These are phyloP conservation scores for Silybum marianum DNA, from an alignment of 129 eudicot genomes.

Conservation along the genomic window DNA sequence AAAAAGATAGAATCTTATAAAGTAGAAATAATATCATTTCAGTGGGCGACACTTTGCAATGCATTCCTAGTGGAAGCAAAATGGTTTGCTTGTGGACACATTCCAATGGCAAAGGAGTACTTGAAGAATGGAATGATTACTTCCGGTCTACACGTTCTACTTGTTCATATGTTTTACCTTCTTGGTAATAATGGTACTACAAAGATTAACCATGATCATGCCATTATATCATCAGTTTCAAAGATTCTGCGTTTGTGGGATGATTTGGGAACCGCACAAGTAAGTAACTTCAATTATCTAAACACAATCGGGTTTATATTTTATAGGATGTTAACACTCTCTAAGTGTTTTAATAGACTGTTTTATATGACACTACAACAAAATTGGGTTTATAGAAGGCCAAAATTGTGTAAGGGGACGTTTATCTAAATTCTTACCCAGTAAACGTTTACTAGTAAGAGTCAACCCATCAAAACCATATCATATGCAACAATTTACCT, in stretches of 20 bases:
- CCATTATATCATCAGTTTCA: constrained; percentile 36
- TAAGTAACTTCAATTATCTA: neutral
- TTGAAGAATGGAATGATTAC: constrained; percentile 45
- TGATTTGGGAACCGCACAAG: constrained; percentile 34
- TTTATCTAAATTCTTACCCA: too few relatives aligned
- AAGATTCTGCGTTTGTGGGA: constrained; percentile 53
- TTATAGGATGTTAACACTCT: too few relatives aligned
- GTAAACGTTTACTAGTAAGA: too few relatives aligned
- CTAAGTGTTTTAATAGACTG: too few relatives aligned
- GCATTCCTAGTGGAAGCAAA: constrained; percentile 59
- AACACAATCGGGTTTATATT: too few relatives aligned
- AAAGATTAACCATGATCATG: constrained; percentile 19
- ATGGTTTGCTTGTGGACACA: constrained; percentile 43
- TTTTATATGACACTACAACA: neutral
- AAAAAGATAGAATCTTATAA: neutral
- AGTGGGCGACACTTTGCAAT: constrained; percentile 52
- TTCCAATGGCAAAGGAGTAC: constrained; percentile 46
- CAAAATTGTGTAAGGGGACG: too few relatives aligned
- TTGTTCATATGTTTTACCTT: constrained; percentile 46
- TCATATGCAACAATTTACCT: too few relatives aligned
- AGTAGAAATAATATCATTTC: neutral
- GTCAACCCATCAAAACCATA: too few relatives aligned
- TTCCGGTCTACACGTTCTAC: constrained; percentile 48
- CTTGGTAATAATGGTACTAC: constrained; percentile 33
- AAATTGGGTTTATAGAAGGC: neutral